These are phyloP conservation scores for Lentinus brumalis DNA, from an alignment of 768 basidiomycete genomes.

Conservation along the genomic window DNA sequence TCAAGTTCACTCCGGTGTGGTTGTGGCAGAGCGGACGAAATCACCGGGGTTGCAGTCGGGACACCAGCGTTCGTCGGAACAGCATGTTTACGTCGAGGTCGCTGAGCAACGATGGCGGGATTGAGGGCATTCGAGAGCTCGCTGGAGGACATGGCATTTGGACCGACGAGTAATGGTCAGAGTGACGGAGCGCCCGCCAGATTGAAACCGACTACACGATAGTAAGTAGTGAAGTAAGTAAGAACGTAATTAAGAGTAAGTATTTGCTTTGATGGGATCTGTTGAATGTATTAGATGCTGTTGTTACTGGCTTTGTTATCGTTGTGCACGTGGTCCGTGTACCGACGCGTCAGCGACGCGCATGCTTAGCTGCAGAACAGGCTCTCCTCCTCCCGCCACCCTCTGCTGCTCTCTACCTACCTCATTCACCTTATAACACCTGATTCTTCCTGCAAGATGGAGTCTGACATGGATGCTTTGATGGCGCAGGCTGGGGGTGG, in stretches of 20 bases:
- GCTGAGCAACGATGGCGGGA: conserved; percentile 53
- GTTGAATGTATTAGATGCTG: too few relatives aligned
- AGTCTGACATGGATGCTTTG: conserved; percentile 35
- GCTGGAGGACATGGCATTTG: conserved; percentile 56
- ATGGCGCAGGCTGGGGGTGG: conserved; percentile 33
- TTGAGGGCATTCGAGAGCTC: conserved; percentile 82
- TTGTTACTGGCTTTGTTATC: not conserved
- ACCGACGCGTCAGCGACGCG: conserved; percentile 47
- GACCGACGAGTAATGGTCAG: not conserved
- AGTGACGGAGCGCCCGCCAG: too few relatives aligned
- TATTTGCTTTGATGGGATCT: too few relatives aligned
- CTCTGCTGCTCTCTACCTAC: conserved; percentile 4
- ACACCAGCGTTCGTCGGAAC: not conserved
- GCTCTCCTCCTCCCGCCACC: conserved; percentile 1
- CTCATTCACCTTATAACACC: not conserved
- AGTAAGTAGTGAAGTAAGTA: too few relatives aligned
- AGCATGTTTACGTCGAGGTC: conserved; percentile 7
- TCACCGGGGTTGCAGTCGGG: not conserved
- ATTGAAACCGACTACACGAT: too few relatives aligned
- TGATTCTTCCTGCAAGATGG: conserved; percentile 21
- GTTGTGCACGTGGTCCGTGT: conserved; percentile 25
- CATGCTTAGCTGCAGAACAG: conserved; percentile 1
- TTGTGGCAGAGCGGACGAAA: conserved; percentile 28
- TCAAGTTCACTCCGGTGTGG: conserved; percentile 67
- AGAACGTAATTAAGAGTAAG: too few relatives aligned